Evolutionary conservation across 768 basidiomycete genomes (phyloP).

Genomic region (Fomitopsis serialis): DNA sequence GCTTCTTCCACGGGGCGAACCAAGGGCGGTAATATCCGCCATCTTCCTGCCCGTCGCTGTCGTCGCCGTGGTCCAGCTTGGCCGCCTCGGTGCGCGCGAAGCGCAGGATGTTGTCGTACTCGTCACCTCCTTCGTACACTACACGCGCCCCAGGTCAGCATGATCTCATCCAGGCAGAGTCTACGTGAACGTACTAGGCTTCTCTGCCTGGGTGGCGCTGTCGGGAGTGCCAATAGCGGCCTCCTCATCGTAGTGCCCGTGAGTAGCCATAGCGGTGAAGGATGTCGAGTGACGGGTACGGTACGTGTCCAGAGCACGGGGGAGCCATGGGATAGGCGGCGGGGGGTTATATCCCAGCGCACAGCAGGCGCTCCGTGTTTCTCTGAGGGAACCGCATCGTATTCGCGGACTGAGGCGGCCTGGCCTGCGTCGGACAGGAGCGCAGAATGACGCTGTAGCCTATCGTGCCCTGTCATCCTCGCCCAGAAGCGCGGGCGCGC

Average conservation of each 20-base stretch:
- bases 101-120: slow-evolving; percentile 1
- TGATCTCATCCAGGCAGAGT: too few species aligned
- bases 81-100: slow-evolving; percentile 2
- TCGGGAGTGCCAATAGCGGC: not conserved
- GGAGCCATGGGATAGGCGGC: not conserved
- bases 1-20: slow-evolving; percentile 43
- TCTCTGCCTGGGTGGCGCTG: not conserved
- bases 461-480: not conserved
- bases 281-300: not conserved
- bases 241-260: not conserved
- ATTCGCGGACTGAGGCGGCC: not conserved
- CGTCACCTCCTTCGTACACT: not conserved
- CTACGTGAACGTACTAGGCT: not conserved
- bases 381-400: too few species aligned
- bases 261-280: not conserved
- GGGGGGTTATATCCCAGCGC: not conserved
- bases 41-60: slow-evolving; percentile 4
- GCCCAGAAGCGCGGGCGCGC: not conserved
- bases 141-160: not conserved
- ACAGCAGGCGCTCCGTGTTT: not conserved
- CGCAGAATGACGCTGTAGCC: not conserved
- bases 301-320: not conserved
- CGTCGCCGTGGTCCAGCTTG: not conserved
- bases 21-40: slow-evolving; percentile 29
- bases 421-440: not conserved